Conservation (phyloP, 2,329 filamentous ascomycete genomes). For the Colletotrichum kahawae region DNA sequence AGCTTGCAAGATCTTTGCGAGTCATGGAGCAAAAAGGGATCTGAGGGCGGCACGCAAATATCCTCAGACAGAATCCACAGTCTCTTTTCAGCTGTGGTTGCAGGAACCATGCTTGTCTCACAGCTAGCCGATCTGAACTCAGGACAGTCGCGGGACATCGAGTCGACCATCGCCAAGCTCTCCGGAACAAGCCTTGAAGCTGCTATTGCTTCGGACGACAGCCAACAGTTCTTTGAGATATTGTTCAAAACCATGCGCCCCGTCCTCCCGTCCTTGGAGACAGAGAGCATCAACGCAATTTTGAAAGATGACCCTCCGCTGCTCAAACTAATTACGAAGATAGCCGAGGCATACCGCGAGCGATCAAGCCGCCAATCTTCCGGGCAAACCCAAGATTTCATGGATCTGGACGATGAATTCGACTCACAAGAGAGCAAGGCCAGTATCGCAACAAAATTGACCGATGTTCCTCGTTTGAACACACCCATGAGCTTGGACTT, state of each 20-base stretch:
- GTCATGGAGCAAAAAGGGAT: conserved; percentile 50
- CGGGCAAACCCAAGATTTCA: conserved; percentile 52
- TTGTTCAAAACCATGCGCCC: conserved; percentile 49
- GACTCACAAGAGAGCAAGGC: conserved; percentile 62
- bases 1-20: conserved; percentile 52
- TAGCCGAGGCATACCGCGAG: conserved; percentile 40
- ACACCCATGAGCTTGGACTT: conserved; percentile 45
- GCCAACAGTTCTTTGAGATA: conserved; percentile 49
- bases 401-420: conserved; percentile 73
- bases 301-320: conserved; percentile 44
- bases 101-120: conserved; percentile 50
- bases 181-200: conserved; percentile 44
- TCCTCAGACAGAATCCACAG: conserved; percentile 59
- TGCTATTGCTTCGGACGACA: conserved; percentile 49
- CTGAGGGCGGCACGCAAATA: conserved; percentile 53
- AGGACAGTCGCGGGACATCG: conserved; percentile 53
- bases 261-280: conserved; percentile 51
- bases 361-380: conserved; percentile 36
- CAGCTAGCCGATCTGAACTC: conserved; percentile 53
- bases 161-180: conserved; percentile 45
- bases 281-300: conserved; percentile 40
- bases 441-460: conserved; percentile 38
- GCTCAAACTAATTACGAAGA: conserved; percentile 45
- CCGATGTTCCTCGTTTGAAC: conserved; percentile 52
- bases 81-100: conserved; percentile 52